Evolutionary conservation across 306 rosid genomes (phyloP), one percentile per base, ranked within the genome.

Genomic region (Begonia masoniana): DNA sequence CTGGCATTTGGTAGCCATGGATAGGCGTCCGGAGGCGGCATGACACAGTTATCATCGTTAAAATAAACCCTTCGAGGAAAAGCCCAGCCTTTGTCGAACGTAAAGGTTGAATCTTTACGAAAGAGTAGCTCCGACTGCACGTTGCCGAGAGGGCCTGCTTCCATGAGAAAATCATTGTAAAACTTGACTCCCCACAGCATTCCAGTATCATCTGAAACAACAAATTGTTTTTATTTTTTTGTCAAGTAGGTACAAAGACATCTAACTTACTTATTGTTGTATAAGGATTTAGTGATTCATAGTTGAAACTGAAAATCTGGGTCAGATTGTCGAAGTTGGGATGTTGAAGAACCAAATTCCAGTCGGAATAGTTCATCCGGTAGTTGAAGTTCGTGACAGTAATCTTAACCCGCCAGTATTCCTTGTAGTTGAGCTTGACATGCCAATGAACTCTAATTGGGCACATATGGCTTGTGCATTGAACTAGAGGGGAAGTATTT

Each of bases 1-100:
- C 71, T 47, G 0, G 75, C 12, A 46, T 70, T 80, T 14, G 86
- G 86, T 43, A 65, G 46, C 86, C 80, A 56, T 5, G 86, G 86
- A 58, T 76, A 79, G 43, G 79, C 68, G 58, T 79, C 86, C 13
- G 86, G 86, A 12, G 68, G 79, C n/a, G 86, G 82, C 86, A 79
- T 79, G 59, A 76, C 86, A 36, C 86, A 79, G 50, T 64, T 59
- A 45, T 79, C 86, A 11, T 82, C 86, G 12, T 79, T 79, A 68
- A 79, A 79, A 64, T 76, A 76, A 65, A 79, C 58, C 60, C 79
- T 73, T 41, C 71, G 66, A 55, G 86, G 82, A 59, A 79, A 79
- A 7, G 77, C 86, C 86, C 86, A 79, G 50, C 86, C 86, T 58
- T 79, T 67, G 3, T 67, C 82, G 45, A 79, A 73, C 39, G 79